Evolutionary conservation across 2,329 filamentous ascomycete genomes (phyloP).

Genomic region (Curvularia sp.): DNA sequence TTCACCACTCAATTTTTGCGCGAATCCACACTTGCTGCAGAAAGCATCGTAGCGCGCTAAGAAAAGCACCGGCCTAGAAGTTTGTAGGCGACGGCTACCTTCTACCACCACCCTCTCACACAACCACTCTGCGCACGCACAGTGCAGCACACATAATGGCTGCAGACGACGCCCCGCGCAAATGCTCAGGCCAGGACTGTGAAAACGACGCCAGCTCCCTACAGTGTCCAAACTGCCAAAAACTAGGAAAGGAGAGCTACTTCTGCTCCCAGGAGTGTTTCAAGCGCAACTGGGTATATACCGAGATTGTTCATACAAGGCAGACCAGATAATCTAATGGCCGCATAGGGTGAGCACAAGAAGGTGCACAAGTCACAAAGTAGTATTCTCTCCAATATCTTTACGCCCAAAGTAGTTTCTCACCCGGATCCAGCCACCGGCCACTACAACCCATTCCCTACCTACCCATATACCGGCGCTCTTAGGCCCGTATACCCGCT

Average conservation of each 20-base stretch:
- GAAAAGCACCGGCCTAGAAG: not conserved
- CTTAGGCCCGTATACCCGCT: constrained; percentile 80
- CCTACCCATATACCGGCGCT: constrained; percentile 80
- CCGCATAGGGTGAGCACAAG: constrained; percentile 78
- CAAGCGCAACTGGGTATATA: constrained; percentile 92
- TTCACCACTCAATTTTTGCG: constrained; percentile 27
- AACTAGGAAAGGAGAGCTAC: constrained; percentile 87
- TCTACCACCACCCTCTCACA: not conserved
- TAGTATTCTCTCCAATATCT: constrained; percentile 74
- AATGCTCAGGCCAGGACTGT: constrained; percentile 85
- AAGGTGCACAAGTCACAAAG: constrained; percentile 80
- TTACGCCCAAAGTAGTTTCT: constrained; percentile 84
- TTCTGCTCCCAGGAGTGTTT: constrained; percentile 99
- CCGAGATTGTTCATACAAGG: constrained; percentile 22
- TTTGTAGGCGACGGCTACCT: not conserved
- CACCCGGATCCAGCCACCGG: constrained; percentile 90
- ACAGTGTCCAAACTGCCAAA: constrained; percentile 95
- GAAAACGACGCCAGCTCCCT: constrained; percentile 82
- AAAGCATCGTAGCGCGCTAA: constrained; percentile 1
- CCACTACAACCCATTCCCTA: constrained; percentile 89
- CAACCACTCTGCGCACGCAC: constrained; percentile 5
- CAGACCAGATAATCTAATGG: constrained; percentile 32
- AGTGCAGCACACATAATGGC: constrained; percentile 41
- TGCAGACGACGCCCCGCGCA: constrained; percentile 61
- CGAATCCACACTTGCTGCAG: constrained; percentile 21